These are phyloP conservation scores for Pharnaceum exiguum DNA, from an alignment of 148 eudicot genomes.

Conservation along the genomic window DNA sequence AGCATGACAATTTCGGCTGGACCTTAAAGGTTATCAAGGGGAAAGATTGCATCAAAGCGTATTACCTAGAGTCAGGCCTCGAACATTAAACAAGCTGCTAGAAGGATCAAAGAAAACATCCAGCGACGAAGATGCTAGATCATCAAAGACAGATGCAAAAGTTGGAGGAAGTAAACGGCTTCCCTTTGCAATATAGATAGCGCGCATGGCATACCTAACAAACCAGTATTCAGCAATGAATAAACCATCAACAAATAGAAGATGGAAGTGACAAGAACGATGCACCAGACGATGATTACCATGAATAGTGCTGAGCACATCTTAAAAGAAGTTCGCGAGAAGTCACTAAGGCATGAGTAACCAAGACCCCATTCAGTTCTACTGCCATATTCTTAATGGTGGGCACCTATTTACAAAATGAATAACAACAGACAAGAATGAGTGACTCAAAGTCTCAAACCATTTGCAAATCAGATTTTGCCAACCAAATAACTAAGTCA, in stretches of 20 bases:
- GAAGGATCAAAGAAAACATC: slow-evolving; percentile 99
- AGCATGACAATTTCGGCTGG: background rate
- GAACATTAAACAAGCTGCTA: slow-evolving; percentile 67
- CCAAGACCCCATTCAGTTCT: slow-evolving; percentile 93
- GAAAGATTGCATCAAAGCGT: slow-evolving; percentile 1
- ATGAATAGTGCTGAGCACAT: slow-evolving; percentile 96
- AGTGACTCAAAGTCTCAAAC: background rate
- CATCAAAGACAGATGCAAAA: slow-evolving; percentile 94
- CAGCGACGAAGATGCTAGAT: slow-evolving; percentile 89
- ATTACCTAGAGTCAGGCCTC: slow-evolving; percentile 86
- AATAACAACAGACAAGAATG: background rate
- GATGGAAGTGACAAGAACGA: slow-evolving; percentile 4
- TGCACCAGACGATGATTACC: slow-evolving; percentile 38
- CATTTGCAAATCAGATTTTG: background rate
- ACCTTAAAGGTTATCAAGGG: background rate
- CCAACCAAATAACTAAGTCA: background rate
- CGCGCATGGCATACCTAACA: slow-evolving; percentile 93
- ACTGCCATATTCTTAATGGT: slow-evolving; percentile 61
- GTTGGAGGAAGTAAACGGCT: slow-evolving; percentile 92
- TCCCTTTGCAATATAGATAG: slow-evolving; percentile 97
- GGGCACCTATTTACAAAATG: slow-evolving; percentile 51
- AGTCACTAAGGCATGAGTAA: slow-evolving; percentile 93
- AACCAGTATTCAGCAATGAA: slow-evolving; percentile 5
- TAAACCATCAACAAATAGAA: background rate
- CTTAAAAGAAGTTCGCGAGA: slow-evolving; percentile 68